Percentiles rank a stretch among this genome's conserved stretches.
Evolutionary conservation across 73 alveolate species (phyloP).

Genomic region (Tetrahymena borealis): DNA sequence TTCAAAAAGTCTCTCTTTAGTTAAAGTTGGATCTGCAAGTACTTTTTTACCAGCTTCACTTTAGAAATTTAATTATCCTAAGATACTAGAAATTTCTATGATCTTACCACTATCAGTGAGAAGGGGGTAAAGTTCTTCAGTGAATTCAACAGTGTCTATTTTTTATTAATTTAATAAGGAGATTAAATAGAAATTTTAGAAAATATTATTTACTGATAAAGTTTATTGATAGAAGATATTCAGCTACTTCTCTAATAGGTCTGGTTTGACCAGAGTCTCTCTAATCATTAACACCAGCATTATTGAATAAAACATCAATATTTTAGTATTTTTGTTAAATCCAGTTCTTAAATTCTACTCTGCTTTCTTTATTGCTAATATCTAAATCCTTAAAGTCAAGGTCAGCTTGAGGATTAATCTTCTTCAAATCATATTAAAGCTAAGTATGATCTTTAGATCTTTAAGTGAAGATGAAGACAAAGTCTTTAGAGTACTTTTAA

Average conservation of each 20-base stretch:
- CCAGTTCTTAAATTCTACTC: neutral
- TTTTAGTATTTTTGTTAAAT: neutral
- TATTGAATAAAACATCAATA: neutral
- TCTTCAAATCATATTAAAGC: neutral
- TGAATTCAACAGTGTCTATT: neutral
- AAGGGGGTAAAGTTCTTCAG: neutral
- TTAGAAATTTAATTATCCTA: neutral
- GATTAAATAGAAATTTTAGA: neutral
- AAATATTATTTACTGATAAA: neutral
- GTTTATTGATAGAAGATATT: neutral
- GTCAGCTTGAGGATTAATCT: neutral
- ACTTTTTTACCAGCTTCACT: neutral
- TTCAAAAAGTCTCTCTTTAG: neutral
- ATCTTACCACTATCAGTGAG: neutral
- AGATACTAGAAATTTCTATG: neutral
- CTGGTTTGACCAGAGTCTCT: neutral
- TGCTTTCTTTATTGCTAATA: neutral
- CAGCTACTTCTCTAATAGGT: neutral
- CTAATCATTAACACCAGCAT: neutral
- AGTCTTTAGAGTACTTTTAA: neutral
- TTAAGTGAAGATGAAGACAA: neutral
- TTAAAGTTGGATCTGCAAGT: neutral
- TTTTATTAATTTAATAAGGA: neutral
- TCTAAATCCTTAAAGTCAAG: neutral
- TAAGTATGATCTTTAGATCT: neutral